These are phyloP conservation scores for Aureobasidium lini DNA, from an alignment of 2,329 filamentous ascomycete species.

Conservation along the genomic window DNA sequence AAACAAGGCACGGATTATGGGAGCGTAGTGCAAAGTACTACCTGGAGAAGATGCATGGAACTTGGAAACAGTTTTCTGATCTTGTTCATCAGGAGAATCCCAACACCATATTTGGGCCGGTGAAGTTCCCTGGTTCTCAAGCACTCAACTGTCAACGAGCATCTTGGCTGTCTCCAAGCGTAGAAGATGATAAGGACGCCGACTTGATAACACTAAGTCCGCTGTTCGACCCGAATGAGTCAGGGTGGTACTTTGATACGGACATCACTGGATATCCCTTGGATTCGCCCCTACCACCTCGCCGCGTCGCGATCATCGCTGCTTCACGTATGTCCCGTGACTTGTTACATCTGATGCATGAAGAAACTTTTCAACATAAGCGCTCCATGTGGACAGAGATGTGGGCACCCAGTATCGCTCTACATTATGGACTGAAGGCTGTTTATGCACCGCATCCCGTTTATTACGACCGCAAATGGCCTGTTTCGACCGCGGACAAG, in stretches of 20 bases:
- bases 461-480: neutral
- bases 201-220: neutral
- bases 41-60: conserved; percentile 60
- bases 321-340: neutral
- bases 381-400: conserved; percentile 2
- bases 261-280: neutral
- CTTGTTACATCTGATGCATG: neutral
- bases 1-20: conserved; percentile 66
- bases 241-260: neutral
- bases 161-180: conserved; percentile 50
- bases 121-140: conserved; percentile 36
- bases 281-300: neutral
- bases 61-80: conserved; percentile 58
- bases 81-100: conserved; percentile 53
- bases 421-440: neutral
- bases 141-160: conserved; percentile 53
- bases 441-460: neutral
- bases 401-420: neutral
- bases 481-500: neutral
- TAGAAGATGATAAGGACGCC: conserved; percentile 13
- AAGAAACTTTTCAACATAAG: neutral
- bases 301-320: neutral
- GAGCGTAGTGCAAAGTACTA: conserved; percentile 67
- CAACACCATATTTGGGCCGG: conserved; percentile 56
- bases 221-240: neutral